phyloP scores from a whole-genome alignment of 2,329 filamentous ascomycete genomes.

The Cytospora mali region DNA sequence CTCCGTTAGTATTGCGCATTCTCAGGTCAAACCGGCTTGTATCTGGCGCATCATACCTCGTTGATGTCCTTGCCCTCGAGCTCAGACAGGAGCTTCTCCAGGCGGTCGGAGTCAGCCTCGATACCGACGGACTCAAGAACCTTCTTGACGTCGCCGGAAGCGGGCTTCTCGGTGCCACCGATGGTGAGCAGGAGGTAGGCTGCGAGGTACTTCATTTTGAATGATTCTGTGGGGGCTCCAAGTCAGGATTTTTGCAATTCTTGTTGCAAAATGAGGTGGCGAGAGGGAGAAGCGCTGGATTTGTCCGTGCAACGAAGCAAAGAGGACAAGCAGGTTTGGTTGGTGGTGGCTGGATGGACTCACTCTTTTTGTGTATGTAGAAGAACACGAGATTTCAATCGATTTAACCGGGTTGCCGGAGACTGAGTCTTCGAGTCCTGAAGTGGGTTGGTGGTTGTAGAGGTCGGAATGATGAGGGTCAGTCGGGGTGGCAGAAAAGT shows the following conservation, averaged over 20 bases:
- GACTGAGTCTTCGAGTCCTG: slow-evolving; percentile 98
- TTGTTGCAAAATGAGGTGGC: not conserved
- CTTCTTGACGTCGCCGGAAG: slow-evolving; percentile 79
- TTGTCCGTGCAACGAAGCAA: not conserved
- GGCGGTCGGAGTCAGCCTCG: slow-evolving; percentile 86
- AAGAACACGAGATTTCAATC: slow-evolving; percentile 96
- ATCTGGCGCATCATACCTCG: slow-evolving; percentile 64
- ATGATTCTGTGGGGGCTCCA: slow-evolving; percentile 39
- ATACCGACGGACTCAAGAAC: slow-evolving; percentile 95
- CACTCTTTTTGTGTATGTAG: slow-evolving; percentile 23
- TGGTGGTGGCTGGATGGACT: slow-evolving; percentile 28
- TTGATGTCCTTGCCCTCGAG: slow-evolving; percentile 90
- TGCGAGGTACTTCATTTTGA: slow-evolving; percentile 99
- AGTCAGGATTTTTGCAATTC: slow-evolving; percentile 3
- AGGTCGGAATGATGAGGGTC: slow-evolving; percentile 32
- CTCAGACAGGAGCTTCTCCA: slow-evolving; percentile 85
- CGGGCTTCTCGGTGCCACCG: slow-evolving; percentile 88
- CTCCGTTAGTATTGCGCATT: slow-evolving; percentile 28
- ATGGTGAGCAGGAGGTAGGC: slow-evolving; percentile 97
- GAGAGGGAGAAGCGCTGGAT: too few species aligned
- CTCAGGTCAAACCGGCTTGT: slow-evolving; percentile 22
- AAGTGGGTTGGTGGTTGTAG: slow-evolving; percentile 34
- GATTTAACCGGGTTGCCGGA: slow-evolving; percentile 99
- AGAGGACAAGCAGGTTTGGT: not conserved
- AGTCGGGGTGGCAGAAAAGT: slow-evolving; percentile 6